These are phyloP conservation scores for Edaphochlamys debaryana DNA, from an alignment of 139 green algal species.

Conservation along the genomic window DNA sequence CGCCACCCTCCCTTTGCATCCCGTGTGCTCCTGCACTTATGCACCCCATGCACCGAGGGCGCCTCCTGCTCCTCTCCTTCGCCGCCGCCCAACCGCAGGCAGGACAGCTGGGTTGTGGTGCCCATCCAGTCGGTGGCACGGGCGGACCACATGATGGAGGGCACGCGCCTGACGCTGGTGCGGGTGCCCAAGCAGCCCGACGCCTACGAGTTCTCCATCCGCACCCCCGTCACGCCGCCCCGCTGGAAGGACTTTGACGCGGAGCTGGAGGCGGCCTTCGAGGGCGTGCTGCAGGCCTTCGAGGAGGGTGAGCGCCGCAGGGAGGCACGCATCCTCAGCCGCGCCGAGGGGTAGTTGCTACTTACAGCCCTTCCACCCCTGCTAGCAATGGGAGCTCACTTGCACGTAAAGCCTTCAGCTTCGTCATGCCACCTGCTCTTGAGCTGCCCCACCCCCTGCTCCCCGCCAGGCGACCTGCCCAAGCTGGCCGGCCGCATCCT, in stretches of 20 bases:
- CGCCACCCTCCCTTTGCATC: no score
- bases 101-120: conserved; percentile 90
- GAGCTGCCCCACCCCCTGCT: no score
- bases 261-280: conserved; percentile 80
- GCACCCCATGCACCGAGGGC: no score
- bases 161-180: conserved; percentile 88
- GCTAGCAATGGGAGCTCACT: neutral
- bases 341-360: no score
- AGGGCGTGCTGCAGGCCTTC: conserved; percentile 69
- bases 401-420: no score
- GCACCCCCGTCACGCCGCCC: conserved; percentile 86
- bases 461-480: conserved; percentile 23
- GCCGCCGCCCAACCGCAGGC: no score
- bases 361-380: no score
- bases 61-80: no score
- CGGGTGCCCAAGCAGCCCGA: conserved; percentile 71
- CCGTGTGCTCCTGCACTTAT: no score
- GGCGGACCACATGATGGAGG: conserved; percentile 80
- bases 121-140: conserved; percentile 75
- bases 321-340: no score
- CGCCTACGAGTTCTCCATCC: conserved; percentile 90
- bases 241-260: conserved; percentile 89
- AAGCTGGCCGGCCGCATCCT: conserved; percentile 53
- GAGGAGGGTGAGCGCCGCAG: conserved; percentile 22
- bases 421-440: no score